Evolutionary conservation across 179 eudicot genomes (phyloP), one percentile per base, ranked within the genome.

Genomic region (Patellifolia procumbens): DNA sequence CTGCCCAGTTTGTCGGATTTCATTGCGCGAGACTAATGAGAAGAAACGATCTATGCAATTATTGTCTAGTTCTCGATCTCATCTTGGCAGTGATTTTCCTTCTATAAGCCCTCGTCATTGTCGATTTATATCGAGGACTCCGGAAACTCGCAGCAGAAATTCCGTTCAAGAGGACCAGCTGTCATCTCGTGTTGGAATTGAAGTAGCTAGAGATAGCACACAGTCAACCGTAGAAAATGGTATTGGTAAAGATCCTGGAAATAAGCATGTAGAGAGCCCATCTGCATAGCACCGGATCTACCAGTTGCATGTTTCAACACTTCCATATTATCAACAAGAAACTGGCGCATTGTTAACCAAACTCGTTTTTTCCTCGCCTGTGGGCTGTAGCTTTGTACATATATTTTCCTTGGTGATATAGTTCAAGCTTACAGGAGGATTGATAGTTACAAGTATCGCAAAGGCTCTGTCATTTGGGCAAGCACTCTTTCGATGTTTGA

Each of bases 1-100:
- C 62, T 94, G 98, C 68, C 98, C 98, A 3, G 91, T 94, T 43
- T 94, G 98, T 68, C 89, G 98, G 26, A 73, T 91, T 46, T 94
- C 98, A 0, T 81, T 94, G 73, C 93, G 97, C 0, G 98, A 87
- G 20, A 66, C 80, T 35, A 83, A 83, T 45, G 90, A 88, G 77
- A 89, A 85, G 77, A 89, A 86, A 77, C 86, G 90, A 49, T 80
- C 83, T 43, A 86, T 89, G 93, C 97, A 87, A 68, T 90, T 93
- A 9, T 56, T 92, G 80, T 84, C 90, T 79, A 87, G 96, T 65
- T 82, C 93, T 34, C 82, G 92, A 51, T 83, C 90, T 46, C 87
- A 76, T 26, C 64, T 72, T 59, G 77, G 55, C 61, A 10, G 45
- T 62, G 81, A 80, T 46, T 70, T 85, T 46, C 62, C 84, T 7